Conservation (phyloP, 345 rosid species). For the Combretum micranthum region DNA sequence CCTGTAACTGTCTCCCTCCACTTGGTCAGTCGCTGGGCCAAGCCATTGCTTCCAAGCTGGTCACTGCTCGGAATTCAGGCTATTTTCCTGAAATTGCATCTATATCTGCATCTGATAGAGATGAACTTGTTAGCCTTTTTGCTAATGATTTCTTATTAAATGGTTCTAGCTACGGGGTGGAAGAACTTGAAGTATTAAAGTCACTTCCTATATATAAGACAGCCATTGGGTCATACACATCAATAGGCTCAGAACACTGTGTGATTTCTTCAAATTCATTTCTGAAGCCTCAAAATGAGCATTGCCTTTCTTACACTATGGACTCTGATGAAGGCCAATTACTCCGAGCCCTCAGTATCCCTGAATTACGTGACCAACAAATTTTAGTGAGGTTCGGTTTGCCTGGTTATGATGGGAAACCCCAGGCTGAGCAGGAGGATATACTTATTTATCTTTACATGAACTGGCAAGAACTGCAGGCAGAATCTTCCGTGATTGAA, state of each 20-base stretch:
- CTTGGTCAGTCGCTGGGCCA: constrained; percentile 67
- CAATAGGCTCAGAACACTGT: constrained; percentile 58
- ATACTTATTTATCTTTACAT: constrained; percentile 54
- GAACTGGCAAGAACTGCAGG: constrained; percentile 71
- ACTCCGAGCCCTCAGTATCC: constrained; percentile 74
- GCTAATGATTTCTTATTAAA: constrained; percentile 59
- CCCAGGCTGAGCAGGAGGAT: constrained; percentile 71
- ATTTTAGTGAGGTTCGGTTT: constrained; percentile 80
- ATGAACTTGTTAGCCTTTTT: constrained; percentile 69
- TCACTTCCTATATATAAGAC: constrained; percentile 83
- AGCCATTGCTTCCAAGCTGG: constrained; percentile 79
- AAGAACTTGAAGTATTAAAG: constrained; percentile 66
- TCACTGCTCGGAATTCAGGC: constrained; percentile 67
- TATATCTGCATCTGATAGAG: constrained; percentile 50
- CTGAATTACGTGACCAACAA: constrained; percentile 73
- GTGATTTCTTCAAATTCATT: constrained; percentile 70
- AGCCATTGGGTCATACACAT: constrained; percentile 55
- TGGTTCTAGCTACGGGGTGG: constrained; percentile 51
- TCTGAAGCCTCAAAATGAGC: constrained; percentile 68
- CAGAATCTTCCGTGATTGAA: constrained; percentile 62
- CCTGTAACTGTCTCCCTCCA: constrained; percentile 61
- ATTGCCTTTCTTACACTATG: constrained; percentile 54
- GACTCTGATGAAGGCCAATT: constrained; percentile 59
- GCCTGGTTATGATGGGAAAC: constrained; percentile 64
- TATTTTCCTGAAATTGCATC: constrained; percentile 56